A percentile compares a stretch with the other conserved stretches of the same genome.
phyloP scores from a whole-genome alignment of 2,329 filamentous ascomycete species.

The Cytospora chrysosperma region DNA sequence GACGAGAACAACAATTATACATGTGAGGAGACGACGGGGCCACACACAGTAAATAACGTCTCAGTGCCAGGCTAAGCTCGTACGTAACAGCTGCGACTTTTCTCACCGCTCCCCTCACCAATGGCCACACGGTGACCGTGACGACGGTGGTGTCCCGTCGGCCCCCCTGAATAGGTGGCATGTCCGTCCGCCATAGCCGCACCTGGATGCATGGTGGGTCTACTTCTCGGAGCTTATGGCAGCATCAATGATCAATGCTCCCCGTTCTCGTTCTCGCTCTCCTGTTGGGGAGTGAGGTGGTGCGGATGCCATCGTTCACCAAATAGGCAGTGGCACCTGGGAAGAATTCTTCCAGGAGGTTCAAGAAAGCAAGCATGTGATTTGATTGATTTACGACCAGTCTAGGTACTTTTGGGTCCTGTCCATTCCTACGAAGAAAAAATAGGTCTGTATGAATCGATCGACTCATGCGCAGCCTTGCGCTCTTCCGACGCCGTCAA shows the following conservation, averaged over 20 bases:
- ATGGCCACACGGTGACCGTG: neutral
- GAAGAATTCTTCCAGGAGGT: neutral
- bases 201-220: neutral
- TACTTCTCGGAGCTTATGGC: too few species aligned
- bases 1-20: too few species aligned
- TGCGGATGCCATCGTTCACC: too few species aligned
- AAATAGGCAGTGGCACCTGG: neutral
- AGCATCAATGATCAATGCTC: too few species aligned
- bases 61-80: too few species aligned
- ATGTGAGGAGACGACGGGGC: too few species aligned
- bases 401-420: conserved; percentile 20
- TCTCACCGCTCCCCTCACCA: neutral
- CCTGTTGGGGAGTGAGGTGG: neutral
- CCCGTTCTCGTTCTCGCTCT: neutral
- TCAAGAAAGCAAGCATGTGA: neutral
- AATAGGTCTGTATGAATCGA: conserved; percentile 20
- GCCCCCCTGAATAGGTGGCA: neutral
- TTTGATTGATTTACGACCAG: conserved; percentile 9
- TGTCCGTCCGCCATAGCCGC: neutral
- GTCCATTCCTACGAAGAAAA: conserved; percentile 11
- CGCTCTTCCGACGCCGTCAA: conserved; percentile 20
- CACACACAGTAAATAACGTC: too few species aligned
- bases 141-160: neutral
- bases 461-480: conserved; percentile 16
- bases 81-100: neutral